Percentiles rank a stretch among this genome's conserved stretches.
These are phyloP conservation scores for Pascua sp. DNA, from an alignment of 1,284 basidiomycete species.

Conservation along the genomic window DNA sequence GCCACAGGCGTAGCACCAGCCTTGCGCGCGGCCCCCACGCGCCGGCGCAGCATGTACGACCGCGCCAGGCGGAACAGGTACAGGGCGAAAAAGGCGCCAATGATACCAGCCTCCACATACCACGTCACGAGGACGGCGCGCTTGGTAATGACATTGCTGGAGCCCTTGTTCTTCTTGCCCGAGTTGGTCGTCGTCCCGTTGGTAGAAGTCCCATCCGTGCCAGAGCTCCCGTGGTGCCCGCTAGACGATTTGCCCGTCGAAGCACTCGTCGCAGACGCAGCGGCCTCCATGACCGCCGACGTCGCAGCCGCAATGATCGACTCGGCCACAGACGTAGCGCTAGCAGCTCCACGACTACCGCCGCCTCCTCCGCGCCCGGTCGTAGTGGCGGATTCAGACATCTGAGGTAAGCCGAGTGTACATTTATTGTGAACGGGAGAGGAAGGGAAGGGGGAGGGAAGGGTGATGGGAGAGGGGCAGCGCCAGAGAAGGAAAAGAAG, in stretches of 20 bases:
- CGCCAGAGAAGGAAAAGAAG: too few species aligned
- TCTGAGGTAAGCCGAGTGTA: too few species aligned
- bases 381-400: too few species aligned
- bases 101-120: conserved; percentile 14
- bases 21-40: conserved; percentile 1
- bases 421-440: too few species aligned
- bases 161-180: conserved; percentile 4
- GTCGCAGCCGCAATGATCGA: too few species aligned
- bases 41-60: conserved; percentile 5
- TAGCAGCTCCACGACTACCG: too few species aligned
- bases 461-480: too few species aligned
- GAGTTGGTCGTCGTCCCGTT: neutral
- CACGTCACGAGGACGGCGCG: conserved; percentile 6
- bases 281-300: neutral
- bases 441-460: too few species aligned
- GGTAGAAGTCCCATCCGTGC: neutral
- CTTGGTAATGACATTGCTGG: conserved; percentile 1
- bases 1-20: neutral
- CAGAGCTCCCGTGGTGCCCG: neutral
- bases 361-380: too few species aligned
- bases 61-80: conserved; percentile 5
- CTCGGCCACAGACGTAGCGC: too few species aligned
- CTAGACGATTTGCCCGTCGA: neutral
- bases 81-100: conserved; percentile 2
- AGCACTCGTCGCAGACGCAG: neutral